Conservation (phyloP, 805 yeast species). For the Spathaspora arborariae region DNA sequence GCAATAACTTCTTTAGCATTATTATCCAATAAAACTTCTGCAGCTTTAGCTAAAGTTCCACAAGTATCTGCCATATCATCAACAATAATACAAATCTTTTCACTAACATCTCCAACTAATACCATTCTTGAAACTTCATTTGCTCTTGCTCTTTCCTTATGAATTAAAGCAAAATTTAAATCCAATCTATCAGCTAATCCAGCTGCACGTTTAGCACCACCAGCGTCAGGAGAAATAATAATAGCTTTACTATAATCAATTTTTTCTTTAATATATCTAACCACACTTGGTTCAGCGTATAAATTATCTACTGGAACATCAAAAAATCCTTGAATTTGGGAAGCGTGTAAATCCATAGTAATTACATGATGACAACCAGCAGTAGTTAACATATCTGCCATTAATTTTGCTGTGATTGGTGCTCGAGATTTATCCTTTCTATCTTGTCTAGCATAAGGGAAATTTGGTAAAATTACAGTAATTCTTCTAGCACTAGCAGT, state of each 20-base stretch:
- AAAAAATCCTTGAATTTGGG: slow-evolving; percentile 97
- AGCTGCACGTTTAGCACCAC: slow-evolving; percentile 98
- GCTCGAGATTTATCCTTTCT: slow-evolving; percentile 95
- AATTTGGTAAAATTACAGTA: slow-evolving; percentile 92
- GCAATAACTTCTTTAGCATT: slow-evolving; percentile 87
- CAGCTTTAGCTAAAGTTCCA: slow-evolving; percentile 94
- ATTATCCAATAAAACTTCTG: slow-evolving; percentile 75
- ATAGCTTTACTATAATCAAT: slow-evolving; percentile 56
- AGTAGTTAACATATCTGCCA: slow-evolving; percentile 87
- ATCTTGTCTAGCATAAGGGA: slow-evolving; percentile 97
- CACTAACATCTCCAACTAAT: slow-evolving; percentile 87
- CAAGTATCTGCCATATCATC: slow-evolving; percentile 99
- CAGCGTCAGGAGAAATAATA: slow-evolving; percentile 96
- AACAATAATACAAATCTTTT: slow-evolving; percentile 77
- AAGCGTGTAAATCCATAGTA: slow-evolving; percentile 95
- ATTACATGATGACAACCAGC: slow-evolving; percentile 96
- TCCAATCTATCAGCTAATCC: slow-evolving; percentile 89
- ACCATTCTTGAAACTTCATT: slow-evolving; percentile 96
- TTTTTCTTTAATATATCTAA: slow-evolving; percentile 72
- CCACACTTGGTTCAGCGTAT: slow-evolving; percentile 90
- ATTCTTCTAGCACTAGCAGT: slow-evolving; percentile 94
- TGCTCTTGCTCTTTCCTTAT: slow-evolving; percentile 92
- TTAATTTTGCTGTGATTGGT: slow-evolving; percentile 90
- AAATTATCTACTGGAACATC: slow-evolving; percentile 92
- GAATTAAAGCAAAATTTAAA: slow-evolving; percentile 90